A percentile compares a stretch with the other conserved stretches of the same genome.
Conservation (phyloP, 345 rosid genomes). For the Gossypioides kirkii region DNA sequence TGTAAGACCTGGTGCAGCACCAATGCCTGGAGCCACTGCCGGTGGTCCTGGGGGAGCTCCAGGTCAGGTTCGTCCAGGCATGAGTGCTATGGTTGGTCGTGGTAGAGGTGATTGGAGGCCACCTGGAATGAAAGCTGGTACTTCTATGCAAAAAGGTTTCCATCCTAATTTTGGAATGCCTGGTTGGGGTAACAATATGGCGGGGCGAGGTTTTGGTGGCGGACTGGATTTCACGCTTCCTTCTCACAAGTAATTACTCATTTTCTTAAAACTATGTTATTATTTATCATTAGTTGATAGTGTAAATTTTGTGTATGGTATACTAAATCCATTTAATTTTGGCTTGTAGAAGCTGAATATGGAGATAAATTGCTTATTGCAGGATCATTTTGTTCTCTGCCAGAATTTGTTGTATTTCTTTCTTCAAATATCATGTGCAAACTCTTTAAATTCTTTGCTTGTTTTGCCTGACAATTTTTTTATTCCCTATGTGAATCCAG, state of each 20-base stretch:
- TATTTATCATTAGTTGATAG: background rate
- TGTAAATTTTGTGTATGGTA: background rate
- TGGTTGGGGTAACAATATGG: conserved; percentile 53
- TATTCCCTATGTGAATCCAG: conserved; percentile 38
- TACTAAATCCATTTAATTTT: background rate
- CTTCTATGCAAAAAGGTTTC: conserved; percentile 70
- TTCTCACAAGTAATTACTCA: conserved; percentile 78
- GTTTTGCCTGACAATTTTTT: conserved; percentile 11
- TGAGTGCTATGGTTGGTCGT: conserved; percentile 67
- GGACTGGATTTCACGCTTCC: conserved; percentile 96
- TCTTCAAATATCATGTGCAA: background rate
- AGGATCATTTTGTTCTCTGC: conserved; percentile 2
- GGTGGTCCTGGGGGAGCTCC: conserved; percentile 51
- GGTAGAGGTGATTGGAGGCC: conserved; percentile 98
- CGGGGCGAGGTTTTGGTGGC: conserved; percentile 70
- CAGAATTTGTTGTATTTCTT: background rate
- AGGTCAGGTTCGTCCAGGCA: conserved; percentile 77
- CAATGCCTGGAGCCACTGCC: conserved; percentile 59
- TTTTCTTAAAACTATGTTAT: conserved; percentile 11
- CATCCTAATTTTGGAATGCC: conserved; percentile 56
- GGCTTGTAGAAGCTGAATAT: background rate
- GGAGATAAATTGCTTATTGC: conserved; percentile 11
- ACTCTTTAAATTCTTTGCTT: background rate
- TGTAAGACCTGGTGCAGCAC: conserved; percentile 93
- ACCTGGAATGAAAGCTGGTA: conserved; percentile 56